Evolutionary conservation across 805 yeast genomes (phyloP).

Genomic region (Sugiyamaella marilandica): DNA sequence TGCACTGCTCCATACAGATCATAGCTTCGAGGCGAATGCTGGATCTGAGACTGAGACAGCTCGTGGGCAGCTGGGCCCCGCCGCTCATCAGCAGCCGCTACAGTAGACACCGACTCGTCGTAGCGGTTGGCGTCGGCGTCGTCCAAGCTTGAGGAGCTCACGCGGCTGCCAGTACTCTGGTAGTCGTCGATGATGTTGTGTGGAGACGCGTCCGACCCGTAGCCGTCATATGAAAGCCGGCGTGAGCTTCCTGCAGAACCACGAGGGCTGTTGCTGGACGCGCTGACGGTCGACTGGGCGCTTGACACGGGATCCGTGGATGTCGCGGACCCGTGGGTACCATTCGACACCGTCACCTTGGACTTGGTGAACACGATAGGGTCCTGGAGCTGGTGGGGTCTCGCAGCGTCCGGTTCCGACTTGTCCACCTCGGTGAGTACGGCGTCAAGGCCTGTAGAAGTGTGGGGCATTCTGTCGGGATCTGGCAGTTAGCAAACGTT

Average conservation of each 20-base stretch:
- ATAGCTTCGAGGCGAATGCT: constrained; percentile 6
- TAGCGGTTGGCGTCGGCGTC: not conserved
- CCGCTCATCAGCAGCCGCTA: not conserved
- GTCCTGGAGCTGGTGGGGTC: constrained; percentile 2
- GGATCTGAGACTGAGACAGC: constrained; percentile 1
- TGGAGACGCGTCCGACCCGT: constrained; percentile 2
- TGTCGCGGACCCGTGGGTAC: not conserved
- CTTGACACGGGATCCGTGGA: not conserved
- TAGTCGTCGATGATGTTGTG: not conserved
- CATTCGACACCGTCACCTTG: not conserved
- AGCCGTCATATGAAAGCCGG: not conserved
- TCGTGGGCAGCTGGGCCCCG: not conserved
- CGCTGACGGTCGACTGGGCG: not conserved
- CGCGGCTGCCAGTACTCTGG: not conserved
- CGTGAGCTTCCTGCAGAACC: not conserved
- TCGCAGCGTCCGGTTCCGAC: too few relatives aligned
- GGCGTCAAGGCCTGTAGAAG: too few relatives aligned
- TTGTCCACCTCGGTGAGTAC: too few relatives aligned
- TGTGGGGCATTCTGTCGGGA: too few relatives aligned
- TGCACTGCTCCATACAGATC: constrained; percentile 5
- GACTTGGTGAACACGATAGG: constrained; percentile 6
- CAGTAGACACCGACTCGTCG: not conserved
- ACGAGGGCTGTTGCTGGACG: not conserved
- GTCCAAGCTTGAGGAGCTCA: not conserved
- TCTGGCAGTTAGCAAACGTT: not conserved